These are phyloP conservation scores for Panicum virgatum DNA, from an alignment of 202 grass and related monocot genomes.

Conservation along the genomic window DNA sequence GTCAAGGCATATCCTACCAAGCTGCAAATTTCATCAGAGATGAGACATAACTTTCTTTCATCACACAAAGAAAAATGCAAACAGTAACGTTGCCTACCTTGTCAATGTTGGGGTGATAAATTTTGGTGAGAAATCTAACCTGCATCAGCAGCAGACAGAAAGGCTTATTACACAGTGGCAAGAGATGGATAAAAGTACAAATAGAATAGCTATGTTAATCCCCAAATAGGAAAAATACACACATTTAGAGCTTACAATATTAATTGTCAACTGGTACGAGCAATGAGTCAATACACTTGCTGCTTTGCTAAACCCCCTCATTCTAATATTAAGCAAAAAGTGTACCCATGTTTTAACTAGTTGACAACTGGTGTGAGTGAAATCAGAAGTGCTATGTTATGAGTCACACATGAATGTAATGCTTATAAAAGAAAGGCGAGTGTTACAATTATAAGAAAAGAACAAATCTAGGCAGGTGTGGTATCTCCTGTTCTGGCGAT, in stretches of 20 bases:
- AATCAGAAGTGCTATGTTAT: neutral
- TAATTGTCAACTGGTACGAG: neutral
- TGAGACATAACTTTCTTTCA: neutral
- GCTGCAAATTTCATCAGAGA: constrained; percentile 32
- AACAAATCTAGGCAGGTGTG: too few relatives aligned
- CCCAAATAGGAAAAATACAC: neutral
- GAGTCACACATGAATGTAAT: neutral
- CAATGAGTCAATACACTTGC: too few relatives aligned
- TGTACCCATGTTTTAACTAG: neutral
- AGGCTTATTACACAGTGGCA: neutral
- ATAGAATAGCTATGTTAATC: neutral
- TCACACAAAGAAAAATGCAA: neutral
- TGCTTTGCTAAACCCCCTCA: neutral
- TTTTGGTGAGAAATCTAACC: constrained; percentile 87
- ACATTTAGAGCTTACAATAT: neutral
- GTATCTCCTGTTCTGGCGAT: too few relatives aligned
- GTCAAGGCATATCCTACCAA: constrained; percentile 90
- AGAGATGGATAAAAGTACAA: neutral
- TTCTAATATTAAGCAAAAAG: neutral
- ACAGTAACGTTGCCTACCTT: constrained; percentile 45
- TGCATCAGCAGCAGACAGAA: constrained; percentile 31
- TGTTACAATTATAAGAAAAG: neutral
- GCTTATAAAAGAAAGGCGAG: neutral
- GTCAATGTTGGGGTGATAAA: constrained; percentile 94
- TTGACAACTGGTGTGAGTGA: neutral